These are phyloP conservation scores for Hymenoscyphus infarciens DNA, from an alignment of 2,329 filamentous ascomycete genomes.

Conservation along the genomic window DNA sequence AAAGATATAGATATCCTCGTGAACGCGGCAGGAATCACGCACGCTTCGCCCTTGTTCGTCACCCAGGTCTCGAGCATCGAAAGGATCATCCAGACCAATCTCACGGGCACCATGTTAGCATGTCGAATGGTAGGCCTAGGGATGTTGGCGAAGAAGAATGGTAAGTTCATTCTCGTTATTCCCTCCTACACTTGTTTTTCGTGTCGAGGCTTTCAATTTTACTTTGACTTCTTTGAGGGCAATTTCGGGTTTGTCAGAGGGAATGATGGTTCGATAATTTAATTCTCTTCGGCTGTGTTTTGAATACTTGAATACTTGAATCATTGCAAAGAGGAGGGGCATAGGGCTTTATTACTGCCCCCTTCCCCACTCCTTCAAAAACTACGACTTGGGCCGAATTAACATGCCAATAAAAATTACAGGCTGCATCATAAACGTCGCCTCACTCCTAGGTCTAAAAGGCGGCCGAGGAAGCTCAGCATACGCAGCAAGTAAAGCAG, in stretches of 20 bases:
- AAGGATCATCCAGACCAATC: conserved; percentile 64
- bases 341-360: no score
- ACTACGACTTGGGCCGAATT: no score
- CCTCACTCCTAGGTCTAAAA: conserved; percentile 68
- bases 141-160: conserved; percentile 43
- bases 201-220: no score
- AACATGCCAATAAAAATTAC: not conserved
- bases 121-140: conserved; percentile 50
- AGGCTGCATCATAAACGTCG: conserved; percentile 77
- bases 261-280: no score
- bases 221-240: no score
- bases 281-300: no score
- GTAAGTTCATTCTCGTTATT: conserved; percentile 14
- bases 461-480: conserved; percentile 67
- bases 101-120: conserved; percentile 60
- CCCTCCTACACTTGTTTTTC: no score
- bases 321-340: no score
- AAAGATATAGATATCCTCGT: conserved; percentile 57
- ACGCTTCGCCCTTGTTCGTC: conserved; percentile 59
- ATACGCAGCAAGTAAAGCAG: conserved; percentile 79
- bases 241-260: no score
- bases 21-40: conserved; percentile 74
- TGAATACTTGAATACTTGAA: no score
- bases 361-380: no score
- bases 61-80: conserved; percentile 50